These are phyloP conservation scores for Solanum chmielewskii DNA, from an alignment of 257 asterid genomes.

Conservation along the genomic window DNA sequence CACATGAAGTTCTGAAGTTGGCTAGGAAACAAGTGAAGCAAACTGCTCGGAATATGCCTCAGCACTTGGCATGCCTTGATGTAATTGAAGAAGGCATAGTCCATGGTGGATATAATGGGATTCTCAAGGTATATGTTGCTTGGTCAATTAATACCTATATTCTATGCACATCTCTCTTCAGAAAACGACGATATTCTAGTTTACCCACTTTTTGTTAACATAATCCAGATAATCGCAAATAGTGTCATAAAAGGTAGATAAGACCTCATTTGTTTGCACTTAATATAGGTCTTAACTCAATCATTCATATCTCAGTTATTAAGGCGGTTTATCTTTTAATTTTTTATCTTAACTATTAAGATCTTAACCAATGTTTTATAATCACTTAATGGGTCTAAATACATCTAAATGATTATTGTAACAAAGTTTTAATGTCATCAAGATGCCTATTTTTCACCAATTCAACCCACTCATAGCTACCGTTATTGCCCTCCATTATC, in stretches of 20 bases:
- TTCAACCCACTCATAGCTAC: neutral
- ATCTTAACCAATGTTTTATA: neutral
- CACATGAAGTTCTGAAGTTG: constrained; percentile 32
- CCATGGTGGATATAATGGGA: constrained; percentile 88
- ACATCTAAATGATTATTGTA: neutral
- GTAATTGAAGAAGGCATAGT: constrained; percentile 80
- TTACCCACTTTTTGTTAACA: neutral
- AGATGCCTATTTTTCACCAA: neutral
- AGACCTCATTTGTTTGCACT: neutral
- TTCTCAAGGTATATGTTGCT: constrained; percentile 52
- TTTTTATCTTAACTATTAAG: neutral
- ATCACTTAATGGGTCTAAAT: neutral
- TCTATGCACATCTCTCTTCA: neutral
- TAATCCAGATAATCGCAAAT: neutral
- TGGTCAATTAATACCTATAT: constrained; percentile 2
- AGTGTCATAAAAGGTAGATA: neutral
- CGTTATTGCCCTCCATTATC: neutral
- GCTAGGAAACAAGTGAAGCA: constrained; percentile 70
- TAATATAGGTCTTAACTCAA: neutral
- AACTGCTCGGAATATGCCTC: constrained; percentile 68
- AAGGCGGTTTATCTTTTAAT: neutral
- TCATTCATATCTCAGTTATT: neutral
- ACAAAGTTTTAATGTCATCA: neutral
- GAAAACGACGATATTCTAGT: neutral
- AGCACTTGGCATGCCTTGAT: constrained; percentile 86